Evolutionary conservation across 2,329 filamentous ascomycete species (phyloP).

Genomic region (Thelonectria discophora): DNA sequence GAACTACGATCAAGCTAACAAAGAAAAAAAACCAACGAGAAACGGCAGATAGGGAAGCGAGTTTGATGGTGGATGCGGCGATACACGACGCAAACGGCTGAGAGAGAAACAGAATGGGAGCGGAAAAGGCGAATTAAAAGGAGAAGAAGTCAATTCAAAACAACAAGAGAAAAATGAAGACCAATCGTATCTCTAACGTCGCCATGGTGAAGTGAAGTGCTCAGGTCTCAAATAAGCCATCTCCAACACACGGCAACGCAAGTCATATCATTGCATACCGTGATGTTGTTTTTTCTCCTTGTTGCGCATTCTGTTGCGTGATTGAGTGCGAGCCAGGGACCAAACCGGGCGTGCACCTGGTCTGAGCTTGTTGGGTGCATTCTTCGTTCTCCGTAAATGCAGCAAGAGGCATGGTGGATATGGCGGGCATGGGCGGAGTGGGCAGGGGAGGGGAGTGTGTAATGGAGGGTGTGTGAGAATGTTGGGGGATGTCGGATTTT

Average conservation of each 20-base stretch:
- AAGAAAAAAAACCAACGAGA: not conserved
- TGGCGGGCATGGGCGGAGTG: slow-evolving; percentile 15
- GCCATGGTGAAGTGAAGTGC: slow-evolving; percentile 12
- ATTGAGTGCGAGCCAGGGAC: slow-evolving; percentile 8
- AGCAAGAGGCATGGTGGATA: slow-evolving; percentile 13
- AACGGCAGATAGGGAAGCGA: not conserved
- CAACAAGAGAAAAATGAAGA: not conserved
- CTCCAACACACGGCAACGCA: not conserved
- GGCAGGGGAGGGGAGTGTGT: not conserved
- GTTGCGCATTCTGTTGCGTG: not conserved
- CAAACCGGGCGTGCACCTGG: slow-evolving; percentile 10
- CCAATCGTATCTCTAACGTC: slow-evolving; percentile 2
- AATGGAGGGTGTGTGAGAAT: slow-evolving; percentile 3
- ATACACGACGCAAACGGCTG: slow-evolving; percentile 3
- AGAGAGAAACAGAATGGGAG: not conserved
- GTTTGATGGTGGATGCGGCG: not conserved
- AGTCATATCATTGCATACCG: not conserved
- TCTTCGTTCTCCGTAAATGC: slow-evolving; percentile 12
- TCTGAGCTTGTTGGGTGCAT: slow-evolving; percentile 12
- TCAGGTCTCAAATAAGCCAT: not conserved
- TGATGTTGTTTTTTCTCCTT: slow-evolving; percentile 1
- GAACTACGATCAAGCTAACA: slow-evolving; percentile 2
- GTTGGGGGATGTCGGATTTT: slow-evolving; percentile 5
- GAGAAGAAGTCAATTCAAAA: slow-evolving; percentile 2
- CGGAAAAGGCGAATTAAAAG: not conserved